A percentile compares a stretch with the other conserved stretches of the same genome.
Evolutionary conservation across 257 asterid genomes (phyloP).

Genomic region (Scutellaria galericulata): DNA sequence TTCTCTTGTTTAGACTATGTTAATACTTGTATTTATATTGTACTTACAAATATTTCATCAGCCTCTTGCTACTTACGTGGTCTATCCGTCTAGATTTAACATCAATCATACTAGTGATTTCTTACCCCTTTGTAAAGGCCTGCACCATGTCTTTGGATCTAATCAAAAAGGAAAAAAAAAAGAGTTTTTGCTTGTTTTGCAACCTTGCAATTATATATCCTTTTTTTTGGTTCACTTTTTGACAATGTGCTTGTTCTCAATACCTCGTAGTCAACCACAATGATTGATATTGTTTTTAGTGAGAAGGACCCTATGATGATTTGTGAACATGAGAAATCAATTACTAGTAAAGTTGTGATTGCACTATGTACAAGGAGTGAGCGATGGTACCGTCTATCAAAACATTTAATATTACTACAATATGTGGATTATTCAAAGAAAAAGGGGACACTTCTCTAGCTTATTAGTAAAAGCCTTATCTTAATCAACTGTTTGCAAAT

Average conservation of each 20-base stretch:
- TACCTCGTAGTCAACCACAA: not conserved
- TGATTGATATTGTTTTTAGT: not conserved
- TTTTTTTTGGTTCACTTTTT: not conserved
- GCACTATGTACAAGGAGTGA: not conserved
- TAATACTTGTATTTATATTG: constrained; percentile 12
- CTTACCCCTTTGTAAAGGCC: not conserved
- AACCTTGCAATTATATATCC: not conserved
- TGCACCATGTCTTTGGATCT: not conserved
- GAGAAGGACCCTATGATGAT: not conserved
- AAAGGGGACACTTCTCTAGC: not conserved
- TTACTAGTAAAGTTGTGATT: not conserved
- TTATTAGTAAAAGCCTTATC: not conserved
- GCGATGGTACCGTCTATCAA: not conserved
- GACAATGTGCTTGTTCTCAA: not conserved
- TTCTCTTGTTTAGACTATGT: constrained; percentile 11
- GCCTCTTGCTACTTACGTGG: not conserved
- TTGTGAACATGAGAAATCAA: not conserved
- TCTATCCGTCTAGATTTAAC: not conserved
- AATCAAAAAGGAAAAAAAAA: not conserved
- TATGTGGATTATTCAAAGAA: not conserved
- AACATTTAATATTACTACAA: not conserved
- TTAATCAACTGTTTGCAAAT: not conserved
- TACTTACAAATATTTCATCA: not conserved
- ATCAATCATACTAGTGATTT: not conserved
- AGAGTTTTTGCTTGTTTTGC: constrained; percentile 11